Conservation (phyloP, 129 eudicot genomes). For the Saposhnikovia divaricata region DNA sequence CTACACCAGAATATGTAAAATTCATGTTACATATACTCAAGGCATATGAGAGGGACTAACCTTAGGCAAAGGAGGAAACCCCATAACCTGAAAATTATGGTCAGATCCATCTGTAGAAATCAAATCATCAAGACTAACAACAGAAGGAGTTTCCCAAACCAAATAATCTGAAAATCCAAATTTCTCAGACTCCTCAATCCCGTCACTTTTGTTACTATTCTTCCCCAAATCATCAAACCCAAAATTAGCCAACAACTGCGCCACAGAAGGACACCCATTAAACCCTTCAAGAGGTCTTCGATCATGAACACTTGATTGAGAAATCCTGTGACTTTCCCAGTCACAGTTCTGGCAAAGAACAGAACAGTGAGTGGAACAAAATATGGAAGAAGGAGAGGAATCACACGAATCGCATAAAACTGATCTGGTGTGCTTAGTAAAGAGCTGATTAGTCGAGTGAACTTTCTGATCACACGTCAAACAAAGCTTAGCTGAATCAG, state of each 20-base stretch:
- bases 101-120: slow-evolving; percentile 41
- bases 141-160: slow-evolving; percentile 77
- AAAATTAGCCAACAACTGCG: slow-evolving; percentile 40
- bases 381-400: slow-evolving; percentile 61
- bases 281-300: slow-evolving; percentile 72
- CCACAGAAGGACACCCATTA: slow-evolving; percentile 54
- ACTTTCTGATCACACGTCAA: slow-evolving; percentile 69
- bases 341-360: slow-evolving; percentile 90
- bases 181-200: slow-evolving; percentile 25
- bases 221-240: slow-evolving; percentile 72
- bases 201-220: slow-evolving; percentile 19
- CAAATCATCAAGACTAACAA: slow-evolving; percentile 72
- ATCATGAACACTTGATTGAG: slow-evolving; percentile 33
- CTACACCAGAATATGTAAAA: not conserved
- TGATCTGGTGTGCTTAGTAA: slow-evolving; percentile 63
- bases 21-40: not conserved
- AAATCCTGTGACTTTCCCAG: slow-evolving; percentile 47
- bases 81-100: slow-evolving; percentile 61
- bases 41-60: slow-evolving; percentile 18
- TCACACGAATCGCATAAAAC: slow-evolving; percentile 65
- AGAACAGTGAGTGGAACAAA: slow-evolving; percentile 46
- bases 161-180: slow-evolving; percentile 38
- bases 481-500: slow-evolving; percentile 80
- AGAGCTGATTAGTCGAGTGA: slow-evolving; percentile 70
- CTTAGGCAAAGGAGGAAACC: slow-evolving; percentile 85